Evolutionary conservation across 192 early-diverging fungal species (phyloP).

Genomic region (Podila minutissima): DNA sequence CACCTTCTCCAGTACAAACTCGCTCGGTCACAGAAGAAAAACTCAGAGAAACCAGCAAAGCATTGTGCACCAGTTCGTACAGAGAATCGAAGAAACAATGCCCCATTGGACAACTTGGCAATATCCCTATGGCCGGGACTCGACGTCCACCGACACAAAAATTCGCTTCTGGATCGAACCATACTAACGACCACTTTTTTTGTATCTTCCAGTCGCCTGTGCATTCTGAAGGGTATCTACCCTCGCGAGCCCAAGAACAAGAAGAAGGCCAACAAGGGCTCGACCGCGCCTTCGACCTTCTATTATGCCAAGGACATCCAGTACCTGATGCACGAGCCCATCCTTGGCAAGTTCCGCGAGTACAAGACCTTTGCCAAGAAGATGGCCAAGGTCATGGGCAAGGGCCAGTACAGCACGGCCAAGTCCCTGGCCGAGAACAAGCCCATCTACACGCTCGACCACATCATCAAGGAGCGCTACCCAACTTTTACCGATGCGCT

Average conservation of each 20-base stretch:
- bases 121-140: too few relatives aligned
- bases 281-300: constrained; percentile 83
- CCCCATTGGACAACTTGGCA: too few relatives aligned
- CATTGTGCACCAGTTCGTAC: too few relatives aligned
- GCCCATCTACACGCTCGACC: constrained; percentile 91
- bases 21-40: not conserved
- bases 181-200: too few relatives aligned
- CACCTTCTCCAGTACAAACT: not conserved
- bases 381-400: constrained; percentile 86
- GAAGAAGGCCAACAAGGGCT: constrained; percentile 93
- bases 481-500: constrained; percentile 94
- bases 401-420: constrained; percentile 81
- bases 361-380: constrained; percentile 90
- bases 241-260: constrained; percentile 94
- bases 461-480: constrained; percentile 95
- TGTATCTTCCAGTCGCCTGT: constrained; percentile 75
- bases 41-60: too few relatives aligned
- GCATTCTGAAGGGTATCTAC: constrained; percentile 99
- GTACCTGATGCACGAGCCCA: constrained; percentile 93
- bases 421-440: constrained; percentile 78
- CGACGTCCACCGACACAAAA: too few relatives aligned
- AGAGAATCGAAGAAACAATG: too few relatives aligned
- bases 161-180: too few relatives aligned
- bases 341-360: constrained; percentile 92
- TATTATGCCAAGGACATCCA: constrained; percentile 98